Conservation (phyloP, 1,139 yeast genomes). For the Pichia sp. region DNA sequence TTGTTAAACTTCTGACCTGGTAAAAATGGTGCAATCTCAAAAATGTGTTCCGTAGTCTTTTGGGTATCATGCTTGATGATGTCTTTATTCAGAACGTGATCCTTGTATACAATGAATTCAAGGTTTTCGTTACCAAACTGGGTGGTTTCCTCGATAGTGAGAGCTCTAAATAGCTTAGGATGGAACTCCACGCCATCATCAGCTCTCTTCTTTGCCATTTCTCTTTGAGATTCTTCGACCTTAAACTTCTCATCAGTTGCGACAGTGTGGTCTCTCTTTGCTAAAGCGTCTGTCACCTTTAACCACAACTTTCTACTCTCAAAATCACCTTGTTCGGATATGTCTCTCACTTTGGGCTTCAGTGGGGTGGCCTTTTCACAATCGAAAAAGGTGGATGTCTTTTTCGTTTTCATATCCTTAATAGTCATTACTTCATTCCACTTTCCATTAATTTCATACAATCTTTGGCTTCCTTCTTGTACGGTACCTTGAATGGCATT, state of each 20-base stretch:
- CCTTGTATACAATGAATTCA: conserved; percentile 60
- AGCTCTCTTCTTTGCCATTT: conserved; percentile 58
- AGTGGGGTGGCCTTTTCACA: conserved; percentile 44
- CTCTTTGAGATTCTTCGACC: conserved; percentile 81
- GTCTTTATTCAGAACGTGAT: conserved; percentile 36
- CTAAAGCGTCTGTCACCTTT: conserved; percentile 70
- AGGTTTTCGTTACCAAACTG: conserved; percentile 37
- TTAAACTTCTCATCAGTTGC: conserved; percentile 87
- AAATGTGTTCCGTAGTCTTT: conserved; percentile 44
- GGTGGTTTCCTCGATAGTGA: conserved; percentile 30
- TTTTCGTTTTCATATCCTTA: conserved; percentile 34
- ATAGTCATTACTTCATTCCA: conserved; percentile 88
- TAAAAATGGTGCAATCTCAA: conserved; percentile 62
- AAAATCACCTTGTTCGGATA: conserved; percentile 67
- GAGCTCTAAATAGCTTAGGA: conserved; percentile 63
- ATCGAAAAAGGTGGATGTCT: conserved; percentile 51
- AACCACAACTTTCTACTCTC: conserved; percentile 86
- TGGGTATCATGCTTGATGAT: conserved; percentile 24
- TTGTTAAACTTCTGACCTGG: conserved; percentile 69
- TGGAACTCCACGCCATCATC: conserved; percentile 77
- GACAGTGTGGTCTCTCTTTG: conserved; percentile 61
- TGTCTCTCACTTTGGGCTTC: conserved; percentile 67
- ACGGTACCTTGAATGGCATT: conserved; percentile 80
- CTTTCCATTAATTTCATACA: conserved; percentile 73
- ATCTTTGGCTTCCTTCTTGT: conserved; percentile 46